These are phyloP conservation scores for Aspergillus latus DNA, from an alignment of 2,329 filamentous ascomycete species.

Conservation along the genomic window DNA sequence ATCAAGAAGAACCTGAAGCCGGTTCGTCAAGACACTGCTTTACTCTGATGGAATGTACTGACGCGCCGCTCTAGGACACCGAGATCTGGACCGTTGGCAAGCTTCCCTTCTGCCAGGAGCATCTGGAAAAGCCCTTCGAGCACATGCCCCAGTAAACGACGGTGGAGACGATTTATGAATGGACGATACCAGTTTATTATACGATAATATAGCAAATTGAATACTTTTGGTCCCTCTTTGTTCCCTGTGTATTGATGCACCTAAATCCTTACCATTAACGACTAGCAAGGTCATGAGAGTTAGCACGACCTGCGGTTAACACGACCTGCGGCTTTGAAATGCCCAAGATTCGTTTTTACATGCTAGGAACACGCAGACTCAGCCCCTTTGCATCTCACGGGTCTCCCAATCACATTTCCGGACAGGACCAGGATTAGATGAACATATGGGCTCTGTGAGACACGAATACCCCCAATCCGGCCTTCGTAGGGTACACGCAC, in stretches of 20 bases:
- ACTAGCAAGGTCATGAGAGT: neutral
- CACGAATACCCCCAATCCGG: neutral
- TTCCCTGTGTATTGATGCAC: neutral
- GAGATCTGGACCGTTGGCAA: slow-evolving; percentile 71
- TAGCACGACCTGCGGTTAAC: neutral
- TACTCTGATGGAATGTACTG: neutral
- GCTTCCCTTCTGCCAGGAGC: slow-evolving; percentile 68
- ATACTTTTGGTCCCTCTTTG: neutral
- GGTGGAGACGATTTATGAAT: slow-evolving; percentile 6
- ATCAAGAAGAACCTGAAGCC: slow-evolving; percentile 69
- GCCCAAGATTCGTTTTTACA: neutral
- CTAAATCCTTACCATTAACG: neutral
- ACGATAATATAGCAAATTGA: slow-evolving; percentile 3
- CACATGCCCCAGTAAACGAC: slow-evolving; percentile 59
- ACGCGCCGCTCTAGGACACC: slow-evolving; percentile 44
- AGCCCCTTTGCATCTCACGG: neutral
- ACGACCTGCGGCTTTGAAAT: neutral
- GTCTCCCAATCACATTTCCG: neutral
- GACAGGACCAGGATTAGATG: neutral
- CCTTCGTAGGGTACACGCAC: neutral
- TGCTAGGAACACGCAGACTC: neutral
- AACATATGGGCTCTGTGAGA: neutral
- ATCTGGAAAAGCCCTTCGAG: slow-evolving; percentile 61
- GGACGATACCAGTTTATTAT: slow-evolving; percentile 8
- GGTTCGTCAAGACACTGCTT: slow-evolving; percentile 20